Evolutionary conservation across 208 protist genomes (phyloP).

Genomic region (Angomonas deanei): DNA sequence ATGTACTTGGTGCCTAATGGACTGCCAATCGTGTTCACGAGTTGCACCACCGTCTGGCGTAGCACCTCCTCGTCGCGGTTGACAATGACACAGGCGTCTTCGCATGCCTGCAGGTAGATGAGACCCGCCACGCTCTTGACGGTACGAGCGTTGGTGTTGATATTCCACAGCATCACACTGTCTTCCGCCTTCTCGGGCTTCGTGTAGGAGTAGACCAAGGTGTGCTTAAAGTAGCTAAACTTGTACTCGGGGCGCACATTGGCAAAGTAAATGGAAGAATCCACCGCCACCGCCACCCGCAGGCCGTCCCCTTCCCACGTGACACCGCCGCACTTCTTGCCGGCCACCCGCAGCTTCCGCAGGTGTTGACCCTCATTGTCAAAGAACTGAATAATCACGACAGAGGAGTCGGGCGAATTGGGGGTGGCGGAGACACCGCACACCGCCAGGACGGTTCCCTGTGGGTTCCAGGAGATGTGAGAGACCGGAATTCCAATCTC

Average conservation of each 20-base stretch:
- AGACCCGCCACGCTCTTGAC: constrained; percentile 89
- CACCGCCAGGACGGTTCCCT: constrained; percentile 90
- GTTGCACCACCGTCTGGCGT: constrained; percentile 74
- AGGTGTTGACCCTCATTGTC: constrained; percentile 86
- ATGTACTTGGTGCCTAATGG: constrained; percentile 91
- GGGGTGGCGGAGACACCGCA: constrained; percentile 49
- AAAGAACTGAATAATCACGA: constrained; percentile 93
- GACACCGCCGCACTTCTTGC: constrained; percentile 77
- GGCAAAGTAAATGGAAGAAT: constrained; percentile 96
- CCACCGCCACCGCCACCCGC: constrained; percentile 92
- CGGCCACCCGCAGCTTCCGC: constrained; percentile 88
- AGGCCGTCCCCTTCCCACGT: constrained; percentile 94
- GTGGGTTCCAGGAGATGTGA: constrained; percentile 90
- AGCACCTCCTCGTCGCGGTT: constrained; percentile 48
- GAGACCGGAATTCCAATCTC: constrained; percentile 80
- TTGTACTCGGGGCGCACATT: constrained; percentile 95
- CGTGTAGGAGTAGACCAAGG: constrained; percentile 90
- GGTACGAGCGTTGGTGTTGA: constrained; percentile 85
- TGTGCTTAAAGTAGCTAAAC: constrained; percentile 93
- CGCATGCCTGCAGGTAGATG: constrained; percentile 55
- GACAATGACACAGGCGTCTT: constrained; percentile 90
- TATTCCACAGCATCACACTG: constrained; percentile 95
- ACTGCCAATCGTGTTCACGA: constrained; percentile 94
- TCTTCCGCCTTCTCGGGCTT: constrained; percentile 89
- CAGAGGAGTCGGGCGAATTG: constrained; percentile 12